Conservation (phyloP, 306 rosid species). For the Cucurbita pepo region DNA sequence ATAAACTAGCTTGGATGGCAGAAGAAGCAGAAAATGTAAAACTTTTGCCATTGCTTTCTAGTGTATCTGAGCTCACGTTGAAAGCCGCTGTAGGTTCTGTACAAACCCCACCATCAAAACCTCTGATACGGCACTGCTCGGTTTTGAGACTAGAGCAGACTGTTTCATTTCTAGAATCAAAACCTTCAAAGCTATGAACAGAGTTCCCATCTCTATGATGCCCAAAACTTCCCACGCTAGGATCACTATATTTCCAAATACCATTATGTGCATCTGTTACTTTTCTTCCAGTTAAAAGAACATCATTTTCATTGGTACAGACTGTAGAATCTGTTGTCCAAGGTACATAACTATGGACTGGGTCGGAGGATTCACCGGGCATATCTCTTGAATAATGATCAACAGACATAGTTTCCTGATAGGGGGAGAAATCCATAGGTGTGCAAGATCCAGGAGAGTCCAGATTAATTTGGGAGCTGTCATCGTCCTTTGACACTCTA, state of each 20-base stretch:
- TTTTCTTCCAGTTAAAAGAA: slow-evolving; percentile 15
- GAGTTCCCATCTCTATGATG: slow-evolving; percentile 9
- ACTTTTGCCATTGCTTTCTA: slow-evolving; percentile 21
- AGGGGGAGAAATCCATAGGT: slow-evolving; percentile 92
- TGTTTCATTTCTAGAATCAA: slow-evolving; percentile 20
- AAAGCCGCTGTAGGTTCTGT: slow-evolving; percentile 19
- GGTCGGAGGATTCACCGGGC: slow-evolving; percentile 14
- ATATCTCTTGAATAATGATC: slow-evolving; percentile 23
- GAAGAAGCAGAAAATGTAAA: slow-evolving; percentile 54
- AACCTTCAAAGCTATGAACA: slow-evolving; percentile 9
- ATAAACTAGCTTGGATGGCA: slow-evolving; percentile 17
- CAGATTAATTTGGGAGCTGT: slow-evolving; percentile 23
- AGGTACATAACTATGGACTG: slow-evolving; percentile 4
- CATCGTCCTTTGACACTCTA: slow-evolving; percentile 30
- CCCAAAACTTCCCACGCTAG: background rate
- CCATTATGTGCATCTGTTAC: slow-evolving; percentile 6
- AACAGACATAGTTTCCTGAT: slow-evolving; percentile 32
- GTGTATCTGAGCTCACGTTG: slow-evolving; percentile 16
- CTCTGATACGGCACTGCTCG: slow-evolving; percentile 15
- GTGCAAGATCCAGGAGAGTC: slow-evolving; percentile 45
- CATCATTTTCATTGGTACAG: slow-evolving; percentile 20
- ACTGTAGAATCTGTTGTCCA: slow-evolving; percentile 13
- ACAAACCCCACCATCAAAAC: slow-evolving; percentile 14
- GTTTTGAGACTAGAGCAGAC: slow-evolving; percentile 21
- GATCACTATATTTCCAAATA: slow-evolving; percentile 16